Percentiles rank a stretch among this genome's conserved stretches.
Evolutionary conservation across 257 asterid genomes (phyloP).

Genomic region (Linderniella brevidens): DNA sequence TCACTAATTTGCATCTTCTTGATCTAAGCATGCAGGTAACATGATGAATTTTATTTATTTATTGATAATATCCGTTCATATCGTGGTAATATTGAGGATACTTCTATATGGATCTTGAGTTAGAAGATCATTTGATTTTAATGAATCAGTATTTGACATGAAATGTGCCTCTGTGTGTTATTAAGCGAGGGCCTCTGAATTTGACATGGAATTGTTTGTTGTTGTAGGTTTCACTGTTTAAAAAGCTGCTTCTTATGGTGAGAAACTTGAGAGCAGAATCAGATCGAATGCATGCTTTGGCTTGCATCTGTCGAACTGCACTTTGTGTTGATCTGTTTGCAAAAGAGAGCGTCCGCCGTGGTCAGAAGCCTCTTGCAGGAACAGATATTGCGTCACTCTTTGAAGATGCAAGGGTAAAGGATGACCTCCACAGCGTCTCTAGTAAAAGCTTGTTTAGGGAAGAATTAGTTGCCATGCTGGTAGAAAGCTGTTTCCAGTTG

Average conservation of each 20-base stretch:
- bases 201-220: conserved; percentile 11
- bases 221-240: conserved; percentile 68
- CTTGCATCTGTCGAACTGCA: conserved; percentile 94
- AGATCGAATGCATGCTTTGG: conserved; percentile 95
- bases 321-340: conserved; percentile 96
- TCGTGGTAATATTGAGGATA: too few relatives aligned
- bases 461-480: conserved; percentile 90
- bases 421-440: conserved; percentile 66
- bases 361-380: conserved; percentile 93
- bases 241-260: conserved; percentile 88
- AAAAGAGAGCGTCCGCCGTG: conserved; percentile 88
- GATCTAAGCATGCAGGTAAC: conserved; percentile 94
- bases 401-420: conserved; percentile 68
- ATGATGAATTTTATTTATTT: not conserved
- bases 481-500: conserved; percentile 96
- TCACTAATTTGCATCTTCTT: conserved; percentile 80
- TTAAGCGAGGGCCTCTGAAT: conserved; percentile 4
- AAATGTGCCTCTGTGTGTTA: not conserved
- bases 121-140: too few relatives aligned
- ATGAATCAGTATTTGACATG: not conserved
- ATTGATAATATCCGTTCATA: not conserved
- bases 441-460: conserved; percentile 85
- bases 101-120: too few relatives aligned
- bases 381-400: conserved; percentile 88
- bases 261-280: conserved; percentile 94